Percentiles rank a stretch among this genome's conserved stretches.
phyloP scores from a whole-genome alignment of 2,329 filamentous ascomycete species.

The Fusarium cicatricum region DNA sequence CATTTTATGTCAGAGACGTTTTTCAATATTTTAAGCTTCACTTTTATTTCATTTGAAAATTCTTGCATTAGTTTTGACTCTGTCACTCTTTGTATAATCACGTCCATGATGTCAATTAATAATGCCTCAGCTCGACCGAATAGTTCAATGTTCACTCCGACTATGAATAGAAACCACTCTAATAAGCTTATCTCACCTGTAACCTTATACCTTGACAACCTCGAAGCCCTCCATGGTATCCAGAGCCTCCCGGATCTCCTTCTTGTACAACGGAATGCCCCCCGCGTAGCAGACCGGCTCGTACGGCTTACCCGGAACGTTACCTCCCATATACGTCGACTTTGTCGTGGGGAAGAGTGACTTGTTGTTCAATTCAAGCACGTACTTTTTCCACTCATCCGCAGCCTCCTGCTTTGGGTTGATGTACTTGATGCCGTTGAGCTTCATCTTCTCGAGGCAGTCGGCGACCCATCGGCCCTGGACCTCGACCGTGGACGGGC shows the following conservation, averaged over 20 bases:
- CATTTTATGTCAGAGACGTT: too few species aligned
- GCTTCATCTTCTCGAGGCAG: constrained; percentile 57
- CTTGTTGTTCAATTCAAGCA: constrained; percentile 56
- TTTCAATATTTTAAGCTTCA: too few species aligned
- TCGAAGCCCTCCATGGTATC: constrained; percentile 34
- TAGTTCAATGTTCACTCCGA: too few species aligned
- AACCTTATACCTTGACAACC: constrained; percentile 17
- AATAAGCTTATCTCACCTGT: neutral
- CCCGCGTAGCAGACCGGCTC: constrained; percentile 61
- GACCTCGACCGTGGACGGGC: constrained; percentile 61
- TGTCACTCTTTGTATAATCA: too few species aligned
- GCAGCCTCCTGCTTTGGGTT: constrained; percentile 57
- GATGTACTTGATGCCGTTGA: constrained; percentile 57
- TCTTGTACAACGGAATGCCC: constrained; percentile 49
- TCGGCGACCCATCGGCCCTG: constrained; percentile 66
- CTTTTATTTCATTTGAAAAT: too few species aligned
- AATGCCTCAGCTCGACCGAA: too few species aligned
- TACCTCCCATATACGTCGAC: constrained; percentile 65
- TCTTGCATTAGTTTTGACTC: too few species aligned
- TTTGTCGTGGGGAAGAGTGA: constrained; percentile 58
- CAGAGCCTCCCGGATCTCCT: constrained; percentile 32
- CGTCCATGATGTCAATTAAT: too few species aligned
- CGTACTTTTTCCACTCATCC: constrained; percentile 57
- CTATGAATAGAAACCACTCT: too few species aligned
- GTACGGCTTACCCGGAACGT: constrained; percentile 60